Evolutionary conservation across 2,329 filamentous ascomycete genomes (phyloP), one percentile per base, ranked within the genome.

Genomic region (Aureobasidium sp.): DNA sequence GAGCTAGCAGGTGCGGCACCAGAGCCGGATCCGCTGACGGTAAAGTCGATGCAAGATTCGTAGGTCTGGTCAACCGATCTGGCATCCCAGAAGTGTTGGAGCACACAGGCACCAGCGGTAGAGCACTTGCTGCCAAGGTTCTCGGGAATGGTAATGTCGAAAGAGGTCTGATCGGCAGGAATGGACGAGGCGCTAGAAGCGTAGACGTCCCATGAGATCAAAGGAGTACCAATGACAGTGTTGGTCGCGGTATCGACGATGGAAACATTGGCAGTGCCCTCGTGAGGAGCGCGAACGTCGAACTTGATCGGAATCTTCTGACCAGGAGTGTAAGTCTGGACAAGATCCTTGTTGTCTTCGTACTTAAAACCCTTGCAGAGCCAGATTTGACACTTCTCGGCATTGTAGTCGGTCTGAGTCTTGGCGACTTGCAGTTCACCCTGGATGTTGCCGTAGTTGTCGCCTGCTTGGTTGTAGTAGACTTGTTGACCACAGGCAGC

Each of bases 81-180:
- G 17, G 83, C 82, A 64, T 84, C 77, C 84, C 84, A 87, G 72
- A 77, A 85, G 83, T 84, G 86, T 72, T 87, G 84, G 49, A 87
- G 76, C 3, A 82, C 81, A 68, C 81, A 81, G 63, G 73, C 72
- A 45, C 83, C 83, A 22, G 78, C 76, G 12, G 71, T 77, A 41
- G 77, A 69, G 68, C 80, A 82, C 65, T 79, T 69, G 63, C 68
- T 70, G 62, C 75, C 75, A 49, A 84, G 71, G 66, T 80, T 76
- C 39, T 68, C 67, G 5, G 82, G 83, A 67, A 85, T 81, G 60
- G 78, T 84, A 70, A 85, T 73, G 65, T 73, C 74, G 73, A 84
- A 84, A 51, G 71, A 71, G 61, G 75, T 78, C 71, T 84, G 75
- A 64, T 78, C 73, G 12, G 70, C 69, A 0, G 75, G 72, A 62